phyloP scores from a whole-genome alignment of 129 eudicot genomes.

The Flaveria trinervia region DNA sequence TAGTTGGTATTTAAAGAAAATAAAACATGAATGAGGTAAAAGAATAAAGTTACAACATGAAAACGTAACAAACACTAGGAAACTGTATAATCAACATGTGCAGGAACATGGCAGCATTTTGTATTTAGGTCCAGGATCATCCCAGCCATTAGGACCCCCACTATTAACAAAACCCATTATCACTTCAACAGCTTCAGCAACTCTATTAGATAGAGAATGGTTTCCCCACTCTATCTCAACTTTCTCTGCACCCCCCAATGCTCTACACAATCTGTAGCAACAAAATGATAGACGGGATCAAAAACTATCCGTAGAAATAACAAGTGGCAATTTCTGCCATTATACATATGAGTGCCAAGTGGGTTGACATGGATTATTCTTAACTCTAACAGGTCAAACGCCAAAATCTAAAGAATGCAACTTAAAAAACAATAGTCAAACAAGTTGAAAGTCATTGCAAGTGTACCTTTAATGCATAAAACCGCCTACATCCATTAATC shows the following conservation, averaged over 20 bases:
- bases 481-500: neutral
- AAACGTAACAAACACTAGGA: neutral
- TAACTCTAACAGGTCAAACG: neutral
- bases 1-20: too few relatives aligned
- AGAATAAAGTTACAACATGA: slow-evolving; percentile 1
- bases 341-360: neutral
- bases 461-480: neutral
- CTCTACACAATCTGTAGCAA: slow-evolving; percentile 67
- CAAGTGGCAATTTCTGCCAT: neutral
- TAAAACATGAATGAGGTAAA: slow-evolving; percentile 10
- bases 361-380: neutral
- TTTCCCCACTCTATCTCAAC: slow-evolving; percentile 85
- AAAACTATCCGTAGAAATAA: neutral
- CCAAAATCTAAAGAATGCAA: neutral
- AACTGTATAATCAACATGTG: neutral
- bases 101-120: neutral
- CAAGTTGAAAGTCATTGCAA: neutral
- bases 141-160: slow-evolving; percentile 95
- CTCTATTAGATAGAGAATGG: slow-evolving; percentile 88
- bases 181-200: slow-evolving; percentile 72
- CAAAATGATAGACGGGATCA: neutral
- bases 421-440: neutral
- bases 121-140: slow-evolving; percentile 67
- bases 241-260: slow-evolving; percentile 95
- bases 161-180: slow-evolving; percentile 69